These are phyloP conservation scores for Colletotrichum melonis DNA, from an alignment of 2,329 filamentous ascomycete genomes.

Conservation along the genomic window DNA sequence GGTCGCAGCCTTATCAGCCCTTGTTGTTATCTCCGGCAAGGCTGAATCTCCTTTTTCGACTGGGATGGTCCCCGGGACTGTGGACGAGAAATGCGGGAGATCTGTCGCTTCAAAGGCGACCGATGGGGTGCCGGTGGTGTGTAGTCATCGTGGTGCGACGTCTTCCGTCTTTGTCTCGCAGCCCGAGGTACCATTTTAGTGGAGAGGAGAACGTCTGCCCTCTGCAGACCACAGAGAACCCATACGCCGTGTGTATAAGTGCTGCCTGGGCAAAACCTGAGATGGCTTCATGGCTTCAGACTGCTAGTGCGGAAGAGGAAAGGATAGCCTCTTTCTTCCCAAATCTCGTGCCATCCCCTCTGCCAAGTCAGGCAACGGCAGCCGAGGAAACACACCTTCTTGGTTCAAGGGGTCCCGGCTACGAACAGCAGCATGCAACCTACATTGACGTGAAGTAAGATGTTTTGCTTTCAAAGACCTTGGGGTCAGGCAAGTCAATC, in stretches of 20 bases:
- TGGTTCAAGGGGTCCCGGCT: conserved; percentile 4
- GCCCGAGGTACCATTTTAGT: not conserved
- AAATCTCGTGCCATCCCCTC: not conserved
- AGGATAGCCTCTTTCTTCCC: not conserved
- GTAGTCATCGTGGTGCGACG: conserved; percentile 19
- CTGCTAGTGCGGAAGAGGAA: not conserved
- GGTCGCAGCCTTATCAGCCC: not conserved
- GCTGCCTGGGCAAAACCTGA: conserved; percentile 2
- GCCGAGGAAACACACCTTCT: not conserved
- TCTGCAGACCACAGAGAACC: not conserved
- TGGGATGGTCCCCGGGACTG: conserved; percentile 14
- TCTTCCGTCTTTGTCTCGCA: conserved; percentile 18
- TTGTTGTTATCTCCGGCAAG: conserved; percentile 20
- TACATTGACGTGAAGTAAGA: not conserved
- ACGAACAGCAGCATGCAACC: not conserved
- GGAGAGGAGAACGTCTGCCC: conserved; percentile 8
- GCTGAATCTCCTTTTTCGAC: conserved; percentile 14
- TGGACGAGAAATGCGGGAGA: conserved; percentile 13
- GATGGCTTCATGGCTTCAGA: not conserved
- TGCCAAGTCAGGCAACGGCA: not conserved
- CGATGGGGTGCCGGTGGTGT: not conserved
- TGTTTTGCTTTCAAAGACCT: not conserved
- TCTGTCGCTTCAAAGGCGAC: conserved; percentile 21
- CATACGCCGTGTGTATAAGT: conserved; percentile 15
- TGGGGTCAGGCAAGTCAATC: not conserved